Evolutionary conservation across 805 yeast species (phyloP), one percentile per base, ranked within the genome.

Genomic region (Yamadazyma sp.): DNA sequence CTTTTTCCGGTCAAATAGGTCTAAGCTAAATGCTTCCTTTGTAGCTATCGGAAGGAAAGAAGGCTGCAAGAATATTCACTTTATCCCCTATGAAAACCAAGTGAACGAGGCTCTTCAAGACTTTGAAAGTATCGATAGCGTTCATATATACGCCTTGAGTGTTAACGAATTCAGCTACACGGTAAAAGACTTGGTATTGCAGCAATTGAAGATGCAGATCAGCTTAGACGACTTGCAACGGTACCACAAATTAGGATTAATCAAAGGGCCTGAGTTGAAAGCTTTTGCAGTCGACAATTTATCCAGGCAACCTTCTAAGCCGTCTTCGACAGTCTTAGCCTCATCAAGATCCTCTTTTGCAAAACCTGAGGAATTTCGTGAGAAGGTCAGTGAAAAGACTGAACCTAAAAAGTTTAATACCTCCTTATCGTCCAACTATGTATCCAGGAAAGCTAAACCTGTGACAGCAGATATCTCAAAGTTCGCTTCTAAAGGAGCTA

Each of bases 81-180:
- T 53, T 23, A 47, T 46, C 37, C 53, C 46, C 25, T 21, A 17
- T 6, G 59, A 40, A 48, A 65, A 52, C 8, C 36, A 36, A 1
- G 27, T 41, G 9, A 40, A 43, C 15, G 28, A 31, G 8, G 53
- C 49, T 9, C 44, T 59, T 32, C 46, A 47, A 1, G 12, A 18
- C 3, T 70, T 71, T 40, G 62, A 53, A 4, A 33, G 43, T 1
- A 46, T 73, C 0, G 40, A 48, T 9, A 49, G 67, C 3, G 53
- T 71, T 6, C 72, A 63, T 32, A 60, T 73, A 0, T 73, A 72
- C 48, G 45, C 73, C 17, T 42, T 74, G 23, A 45, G 38, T 31
- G 35, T 37, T 6, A 33, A 22, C 16, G 42, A 45, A 13, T 40
- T 28, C 20, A 30, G 15, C 6, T 41, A 29, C 26, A n/a, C 32